phyloP scores from a whole-genome alignment of 2,329 filamentous ascomycete genomes.

The Aschersonia sp. region DNA sequence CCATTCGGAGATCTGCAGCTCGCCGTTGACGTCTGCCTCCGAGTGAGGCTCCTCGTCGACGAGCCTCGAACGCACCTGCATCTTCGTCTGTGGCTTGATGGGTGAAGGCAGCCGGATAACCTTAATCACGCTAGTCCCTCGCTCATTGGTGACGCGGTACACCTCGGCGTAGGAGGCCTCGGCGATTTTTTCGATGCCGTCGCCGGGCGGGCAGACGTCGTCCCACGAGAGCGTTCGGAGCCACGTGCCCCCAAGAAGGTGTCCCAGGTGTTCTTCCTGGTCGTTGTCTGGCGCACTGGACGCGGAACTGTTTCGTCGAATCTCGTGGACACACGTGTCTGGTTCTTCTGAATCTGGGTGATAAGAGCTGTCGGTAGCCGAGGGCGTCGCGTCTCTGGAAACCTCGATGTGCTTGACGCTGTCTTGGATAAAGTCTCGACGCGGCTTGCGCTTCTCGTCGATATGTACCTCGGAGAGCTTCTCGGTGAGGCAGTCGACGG shows the following conservation, averaged over 20 bases:
- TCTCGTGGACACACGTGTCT: background rate
- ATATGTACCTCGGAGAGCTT: slow-evolving; percentile 18
- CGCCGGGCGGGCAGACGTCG: slow-evolving; percentile 38
- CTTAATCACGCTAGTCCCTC: slow-evolving; percentile 51
- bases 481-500: slow-evolving; percentile 18
- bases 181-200: slow-evolving; percentile 46
- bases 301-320: background rate
- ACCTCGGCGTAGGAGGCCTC: slow-evolving; percentile 55
- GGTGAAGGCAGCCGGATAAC: slow-evolving; percentile 45
- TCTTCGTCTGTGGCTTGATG: slow-evolving; percentile 42
- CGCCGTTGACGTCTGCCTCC: slow-evolving; percentile 39
- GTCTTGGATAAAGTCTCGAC: slow-evolving; percentile 7
- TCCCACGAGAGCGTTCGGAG: slow-evolving; percentile 38
- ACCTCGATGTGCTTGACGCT: slow-evolving; percentile 1
- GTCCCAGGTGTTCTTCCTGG: background rate
- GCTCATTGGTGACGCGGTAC: slow-evolving; percentile 44
- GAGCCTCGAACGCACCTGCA: slow-evolving; percentile 36
- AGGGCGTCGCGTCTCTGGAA: slow-evolving; percentile 5
- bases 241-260: slow-evolving; percentile 1
- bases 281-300: background rate
- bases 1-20: slow-evolving; percentile 49
- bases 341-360: background rate
- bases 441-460: slow-evolving; percentile 6
- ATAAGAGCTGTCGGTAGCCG: background rate
- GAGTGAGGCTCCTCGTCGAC: slow-evolving; percentile 45